These are phyloP conservation scores for Fusarium avenaceum DNA, from an alignment of 2,329 filamentous ascomycete genomes.

Conservation along the genomic window DNA sequence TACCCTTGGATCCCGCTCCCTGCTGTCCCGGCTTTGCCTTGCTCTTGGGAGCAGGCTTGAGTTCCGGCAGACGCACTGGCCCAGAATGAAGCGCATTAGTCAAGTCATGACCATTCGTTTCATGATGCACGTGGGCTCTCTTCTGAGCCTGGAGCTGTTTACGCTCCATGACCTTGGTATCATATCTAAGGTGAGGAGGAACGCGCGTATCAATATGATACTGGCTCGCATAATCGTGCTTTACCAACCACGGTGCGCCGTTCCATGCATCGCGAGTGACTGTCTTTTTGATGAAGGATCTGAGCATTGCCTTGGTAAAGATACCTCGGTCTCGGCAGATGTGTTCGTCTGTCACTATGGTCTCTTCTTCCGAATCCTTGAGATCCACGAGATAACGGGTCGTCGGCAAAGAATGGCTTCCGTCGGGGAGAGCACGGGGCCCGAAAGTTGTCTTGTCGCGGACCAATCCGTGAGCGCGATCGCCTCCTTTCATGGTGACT, in stretches of 20 bases:
- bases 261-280: constrained; percentile 93
- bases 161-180: constrained; percentile 81
- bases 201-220: constrained; percentile 92
- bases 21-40: constrained; percentile 67
- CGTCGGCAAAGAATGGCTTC: constrained; percentile 76
- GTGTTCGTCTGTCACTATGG: constrained; percentile 83
- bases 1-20: constrained; percentile 58
- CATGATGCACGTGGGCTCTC: constrained; percentile 65
- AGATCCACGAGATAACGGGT: constrained; percentile 86
- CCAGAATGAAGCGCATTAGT: constrained; percentile 56
- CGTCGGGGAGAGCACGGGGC: constrained; percentile 71
- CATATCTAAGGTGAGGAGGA: constrained; percentile 84
- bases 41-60: constrained; percentile 80
- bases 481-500: constrained; percentile 76
- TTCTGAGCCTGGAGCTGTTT: constrained; percentile 78
- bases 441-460: constrained; percentile 88
- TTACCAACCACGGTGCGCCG: constrained; percentile 97
- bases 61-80: constrained; percentile 74
- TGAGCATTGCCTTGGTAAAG: constrained; percentile 94
- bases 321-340: constrained; percentile 89
- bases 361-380: constrained; percentile 77
- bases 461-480: constrained; percentile 79
- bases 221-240: constrained; percentile 82
- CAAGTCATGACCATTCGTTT: constrained; percentile 57
- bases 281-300: constrained; percentile 94